Evolutionary conservation across 2,329 filamentous ascomycete species (phyloP), one percentile per base, ranked within the genome.

Genomic region (Aspergillus alliaceus): DNA sequence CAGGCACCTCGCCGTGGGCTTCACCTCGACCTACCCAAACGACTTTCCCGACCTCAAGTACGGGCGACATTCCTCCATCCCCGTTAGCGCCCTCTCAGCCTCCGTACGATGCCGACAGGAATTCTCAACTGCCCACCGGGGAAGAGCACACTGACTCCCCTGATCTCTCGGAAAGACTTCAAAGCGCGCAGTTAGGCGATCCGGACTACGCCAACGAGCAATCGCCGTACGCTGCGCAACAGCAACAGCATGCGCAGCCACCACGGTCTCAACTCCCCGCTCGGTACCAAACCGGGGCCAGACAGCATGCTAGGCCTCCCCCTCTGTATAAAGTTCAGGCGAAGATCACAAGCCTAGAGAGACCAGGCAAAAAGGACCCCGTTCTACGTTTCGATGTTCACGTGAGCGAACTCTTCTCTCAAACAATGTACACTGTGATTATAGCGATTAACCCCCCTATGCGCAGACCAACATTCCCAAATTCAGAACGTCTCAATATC

Each of bases 401-500:
- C 77, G 95, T 98, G 87, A 72, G 88, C n/a, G 8, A 27, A 14
- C 40, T 44, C 40, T 22, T 72, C 51, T 50, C 11, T 51, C 48
- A 20, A 42, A 18, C 15, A 6, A 24, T 24, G 32, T 20, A 9
- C 39, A 11, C n/a, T n/a, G n/a, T n/a, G n/a, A 8, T 54, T 39
- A 44, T 55, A 18, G 27, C 20, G 22, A n/a, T 54, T 40, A 47
- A 50, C 59, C 54, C 31, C 35, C 53, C 31, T 18, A 47, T 48
- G 32, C 29, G 15, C 39, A 99, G 95, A 99, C 95, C 64, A 99
- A 99, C 77, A 89, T 99, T n/a, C 93, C 93, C 53, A 93, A 93
- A 66, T 99, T 97, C 76, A 87, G 95, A 67, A 99, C 95, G 0
- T 99, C 95, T 5, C 95, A 99, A 75, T 99, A 97, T 78, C 92